Evolutionary conservation across 1,284 basidiomycete genomes (phyloP), one percentile per base, ranked within the genome.

Genomic region (Malassezia slooffiae): DNA sequence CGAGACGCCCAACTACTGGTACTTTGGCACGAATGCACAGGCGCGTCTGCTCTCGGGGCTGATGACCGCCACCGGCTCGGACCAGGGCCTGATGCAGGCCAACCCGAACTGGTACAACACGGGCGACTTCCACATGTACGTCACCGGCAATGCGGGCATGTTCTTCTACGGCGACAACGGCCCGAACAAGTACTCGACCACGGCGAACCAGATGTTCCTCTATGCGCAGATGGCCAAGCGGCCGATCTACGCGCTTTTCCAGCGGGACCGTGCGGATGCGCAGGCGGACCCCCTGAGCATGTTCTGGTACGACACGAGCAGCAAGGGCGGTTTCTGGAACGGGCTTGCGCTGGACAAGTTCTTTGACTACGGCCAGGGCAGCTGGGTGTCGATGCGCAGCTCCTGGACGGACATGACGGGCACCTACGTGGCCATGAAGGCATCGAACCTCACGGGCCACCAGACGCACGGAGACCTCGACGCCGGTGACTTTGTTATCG

Each of bases 381-480:
- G 83, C 58, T 97, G 91, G 91, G 82, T 75, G 13, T 81, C 87
- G 22, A 91, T 88, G 80, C 79, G 91, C 56, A 84, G 82, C 54
- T 67, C 65, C n/a, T 97, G 90, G 89, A 89, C 90, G 4, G 85
- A 91, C 69, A 76, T 77, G 54, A 76, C 82, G 52, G 87, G 84
- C 0, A 68, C 85, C 17, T 95, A 79, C 71, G 80, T 89, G 50
- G 90, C 80, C 8, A 81, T 89, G 70, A 96, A 95, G 75, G 81
- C 83, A 2, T 85, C 88, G 32, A 77, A 74, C 54, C 75, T 81
- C 53, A 76, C 77, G 50, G 78, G 78, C 30, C 69, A 71, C 46
- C 86, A 93, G 74, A 88, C 85, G 1, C 89, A 95, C 72, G 88
- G 89, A 57, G 86, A 93, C 69, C 77, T 95, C 22, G 90, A 95